phyloP scores from a whole-genome alignment of 1,284 basidiomycete species.

The Cryptococcus floricola region DNA sequence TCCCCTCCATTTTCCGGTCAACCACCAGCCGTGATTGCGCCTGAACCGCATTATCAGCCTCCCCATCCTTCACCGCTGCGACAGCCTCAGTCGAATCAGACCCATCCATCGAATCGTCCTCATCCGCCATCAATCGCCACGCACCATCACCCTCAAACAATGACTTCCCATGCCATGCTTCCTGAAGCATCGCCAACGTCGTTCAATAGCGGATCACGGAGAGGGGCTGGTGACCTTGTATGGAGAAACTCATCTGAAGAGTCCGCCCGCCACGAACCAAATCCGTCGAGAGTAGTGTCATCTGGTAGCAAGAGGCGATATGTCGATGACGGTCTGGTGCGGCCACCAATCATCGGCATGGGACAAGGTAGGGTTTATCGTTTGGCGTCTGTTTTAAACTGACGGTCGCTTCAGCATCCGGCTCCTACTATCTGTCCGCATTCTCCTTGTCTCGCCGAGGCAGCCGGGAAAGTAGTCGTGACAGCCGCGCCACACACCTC shows the following conservation, averaged over 20 bases:
- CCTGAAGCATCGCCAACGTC: not conserved
- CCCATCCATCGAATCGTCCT: too few relatives aligned
- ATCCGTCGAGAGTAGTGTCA: not conserved
- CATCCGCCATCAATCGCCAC: too few relatives aligned
- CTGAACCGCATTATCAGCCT: not conserved
- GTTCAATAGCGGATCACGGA: not conserved
- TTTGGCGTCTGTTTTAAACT: too few relatives aligned
- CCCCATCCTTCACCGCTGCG: not conserved
- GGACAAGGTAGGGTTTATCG: not conserved
- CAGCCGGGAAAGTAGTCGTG: not conserved
- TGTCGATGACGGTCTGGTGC: constrained; percentile 12
- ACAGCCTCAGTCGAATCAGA: too few relatives aligned
- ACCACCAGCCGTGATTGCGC: too few relatives aligned
- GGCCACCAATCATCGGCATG: not conserved
- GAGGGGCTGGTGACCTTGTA: not conserved
- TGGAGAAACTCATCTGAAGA: not conserved
- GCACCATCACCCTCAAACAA: not conserved
- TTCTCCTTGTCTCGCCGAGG: constrained; percentile 28
- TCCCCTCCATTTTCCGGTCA: not conserved
- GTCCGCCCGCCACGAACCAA: too few relatives aligned
- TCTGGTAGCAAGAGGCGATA: constrained; percentile 8
- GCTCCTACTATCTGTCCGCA: constrained; percentile 27
- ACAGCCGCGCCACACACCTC: too few relatives aligned
- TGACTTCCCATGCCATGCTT: not conserved
- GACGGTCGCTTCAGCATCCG: constrained; percentile 6